These are phyloP conservation scores for Amoeboaphelidium occidentale DNA, from an alignment of 371 early-diverging fungal species.

Conservation along the genomic window DNA sequence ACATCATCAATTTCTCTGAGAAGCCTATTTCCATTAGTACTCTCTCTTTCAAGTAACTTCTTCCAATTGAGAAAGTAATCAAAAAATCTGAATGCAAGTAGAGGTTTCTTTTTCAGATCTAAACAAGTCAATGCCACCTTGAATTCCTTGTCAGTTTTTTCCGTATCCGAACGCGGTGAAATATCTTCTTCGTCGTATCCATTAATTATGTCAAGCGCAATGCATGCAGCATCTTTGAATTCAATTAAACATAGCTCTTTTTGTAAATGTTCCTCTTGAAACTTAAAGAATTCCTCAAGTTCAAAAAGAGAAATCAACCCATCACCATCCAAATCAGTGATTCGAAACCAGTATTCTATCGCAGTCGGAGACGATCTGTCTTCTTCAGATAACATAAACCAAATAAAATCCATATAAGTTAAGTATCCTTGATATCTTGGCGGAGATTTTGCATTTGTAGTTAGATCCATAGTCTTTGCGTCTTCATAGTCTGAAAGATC, in stretches of 20 bases:
- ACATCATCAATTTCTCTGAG: background rate
- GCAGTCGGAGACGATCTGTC: slow-evolving; percentile 51
- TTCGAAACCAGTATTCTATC: slow-evolving; percentile 82
- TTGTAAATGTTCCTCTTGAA: slow-evolving; percentile 25
- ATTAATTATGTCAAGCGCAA: background rate
- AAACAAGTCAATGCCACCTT: no score
- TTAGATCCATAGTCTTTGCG: background rate
- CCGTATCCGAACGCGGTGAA: no score
- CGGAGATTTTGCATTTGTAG: background rate
- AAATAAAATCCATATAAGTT: background rate
- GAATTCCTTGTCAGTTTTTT: no score
- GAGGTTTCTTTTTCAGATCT: background rate
- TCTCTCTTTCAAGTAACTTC: background rate
- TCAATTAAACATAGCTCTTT: background rate
- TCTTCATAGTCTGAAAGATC: background rate
- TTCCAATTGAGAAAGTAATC: background rate
- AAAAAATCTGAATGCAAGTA: background rate
- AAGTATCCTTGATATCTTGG: background rate
- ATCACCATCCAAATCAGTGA: slow-evolving; percentile 70
- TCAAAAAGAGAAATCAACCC: slow-evolving; percentile 62
- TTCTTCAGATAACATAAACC: slow-evolving; percentile 66
- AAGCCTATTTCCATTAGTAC: background rate
- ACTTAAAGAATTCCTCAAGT: slow-evolving; percentile 51
- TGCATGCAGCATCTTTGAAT: background rate
- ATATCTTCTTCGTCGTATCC: background rate